phyloP scores from a whole-genome alignment of 441 rosid species.

The Lepidium campestre region DNA sequence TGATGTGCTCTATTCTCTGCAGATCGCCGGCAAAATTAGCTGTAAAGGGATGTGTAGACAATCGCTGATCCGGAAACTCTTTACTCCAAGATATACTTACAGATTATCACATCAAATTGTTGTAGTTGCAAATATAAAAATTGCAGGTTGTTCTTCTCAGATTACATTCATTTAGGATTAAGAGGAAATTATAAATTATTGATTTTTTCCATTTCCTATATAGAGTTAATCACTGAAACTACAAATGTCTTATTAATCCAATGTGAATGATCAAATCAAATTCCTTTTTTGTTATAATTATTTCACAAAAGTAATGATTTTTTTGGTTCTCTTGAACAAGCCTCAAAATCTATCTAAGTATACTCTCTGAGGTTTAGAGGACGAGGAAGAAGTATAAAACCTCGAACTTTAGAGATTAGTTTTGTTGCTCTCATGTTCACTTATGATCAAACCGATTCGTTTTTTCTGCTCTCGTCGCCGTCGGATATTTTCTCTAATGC shows the following conservation, averaged over 20 bases:
- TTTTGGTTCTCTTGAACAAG: not conserved
- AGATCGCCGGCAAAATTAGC: slow-evolving; percentile 52
- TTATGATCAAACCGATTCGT: slow-evolving; percentile 35
- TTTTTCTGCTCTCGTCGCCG: slow-evolving; percentile 22
- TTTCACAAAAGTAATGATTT: not conserved
- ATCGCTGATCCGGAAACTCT: slow-evolving; percentile 35
- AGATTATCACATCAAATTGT: not conserved
- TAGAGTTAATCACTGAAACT: slow-evolving; percentile 7
- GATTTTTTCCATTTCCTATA: not conserved
- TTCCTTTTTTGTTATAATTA: not conserved
- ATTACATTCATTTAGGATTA: slow-evolving; percentile 9
- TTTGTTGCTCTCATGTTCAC: slow-evolving; percentile 29
- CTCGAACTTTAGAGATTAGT: not conserved
- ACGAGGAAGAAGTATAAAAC: not conserved
- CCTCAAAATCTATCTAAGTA: not conserved
- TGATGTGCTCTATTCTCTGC: slow-evolving; percentile 27
- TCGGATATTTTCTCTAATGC: slow-evolving; percentile 29
- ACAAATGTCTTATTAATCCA: not conserved
- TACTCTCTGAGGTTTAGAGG: not conserved
- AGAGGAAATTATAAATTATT: not conserved
- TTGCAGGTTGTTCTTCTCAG: slow-evolving; percentile 6
- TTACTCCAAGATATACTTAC: slow-evolving; percentile 10
- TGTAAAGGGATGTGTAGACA: slow-evolving; percentile 44
- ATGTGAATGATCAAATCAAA: not conserved
- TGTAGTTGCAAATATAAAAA: not conserved